These are phyloP conservation scores for Multifurca ochricompacta DNA, from an alignment of 768 basidiomycete genomes.

Conservation along the genomic window DNA sequence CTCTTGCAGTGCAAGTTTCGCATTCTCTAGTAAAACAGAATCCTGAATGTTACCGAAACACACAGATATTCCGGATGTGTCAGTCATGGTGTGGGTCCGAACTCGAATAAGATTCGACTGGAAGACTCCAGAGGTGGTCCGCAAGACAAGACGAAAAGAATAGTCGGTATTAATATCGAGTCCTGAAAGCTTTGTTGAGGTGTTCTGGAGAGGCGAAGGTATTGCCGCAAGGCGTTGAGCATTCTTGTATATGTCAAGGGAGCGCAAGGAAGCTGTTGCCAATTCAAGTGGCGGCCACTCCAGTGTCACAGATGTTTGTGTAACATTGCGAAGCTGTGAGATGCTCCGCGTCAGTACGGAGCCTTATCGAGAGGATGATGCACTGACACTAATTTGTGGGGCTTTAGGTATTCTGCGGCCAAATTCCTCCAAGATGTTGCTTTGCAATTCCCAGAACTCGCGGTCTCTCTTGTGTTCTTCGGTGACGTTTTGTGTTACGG, in stretches of 20 bases:
- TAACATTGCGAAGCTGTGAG: constrained; percentile 78
- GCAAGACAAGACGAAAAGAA: constrained; percentile 88
- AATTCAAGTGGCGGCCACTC: constrained; percentile 89
- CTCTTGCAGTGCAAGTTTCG: constrained; percentile 68
- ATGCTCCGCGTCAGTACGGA: not conserved
- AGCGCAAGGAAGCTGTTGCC: constrained; percentile 79
- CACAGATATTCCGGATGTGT: constrained; percentile 91
- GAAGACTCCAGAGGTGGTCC: constrained; percentile 87
- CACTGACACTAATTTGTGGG: constrained; percentile 65
- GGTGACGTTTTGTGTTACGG: constrained; percentile 77
- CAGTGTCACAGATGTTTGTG: constrained; percentile 93
- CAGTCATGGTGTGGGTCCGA: constrained; percentile 88
- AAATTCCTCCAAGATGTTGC: constrained; percentile 67
- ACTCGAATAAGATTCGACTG: constrained; percentile 78
- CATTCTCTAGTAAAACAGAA: constrained; percentile 63
- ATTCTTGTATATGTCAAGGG: constrained; percentile 90
- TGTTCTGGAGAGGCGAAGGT: constrained; percentile 74
- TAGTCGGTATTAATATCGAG: constrained; percentile 80
- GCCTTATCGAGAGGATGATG: not conserved
- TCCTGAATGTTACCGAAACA: constrained; percentile 92
- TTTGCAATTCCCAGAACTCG: constrained; percentile 82
- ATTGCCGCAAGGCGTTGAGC: constrained; percentile 81
- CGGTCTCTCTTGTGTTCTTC: constrained; percentile 79
- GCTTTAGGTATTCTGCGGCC: constrained; percentile 58
- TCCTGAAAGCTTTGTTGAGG: constrained; percentile 80